phyloP scores from a whole-genome alignment of 345 rosid genomes.

The Rhizophora apiculata region DNA sequence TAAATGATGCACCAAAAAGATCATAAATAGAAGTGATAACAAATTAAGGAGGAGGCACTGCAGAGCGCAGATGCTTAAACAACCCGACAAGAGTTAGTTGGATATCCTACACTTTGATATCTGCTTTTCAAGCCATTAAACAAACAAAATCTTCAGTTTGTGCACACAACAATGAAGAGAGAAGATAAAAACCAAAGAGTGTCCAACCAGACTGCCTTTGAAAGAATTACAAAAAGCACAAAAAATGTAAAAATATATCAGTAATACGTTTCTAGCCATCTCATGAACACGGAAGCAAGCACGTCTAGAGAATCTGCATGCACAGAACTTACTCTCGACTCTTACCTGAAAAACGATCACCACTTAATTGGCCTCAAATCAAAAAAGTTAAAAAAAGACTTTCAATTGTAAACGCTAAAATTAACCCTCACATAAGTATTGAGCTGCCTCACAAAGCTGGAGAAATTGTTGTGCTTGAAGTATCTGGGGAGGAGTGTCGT shows the following conservation, averaged over 20 bases:
- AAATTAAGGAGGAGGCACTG: background rate
- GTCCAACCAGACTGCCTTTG: too few species aligned
- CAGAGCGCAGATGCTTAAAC: background rate
- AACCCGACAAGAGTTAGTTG: background rate
- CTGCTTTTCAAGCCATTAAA: constrained; percentile 13
- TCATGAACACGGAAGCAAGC: constrained; percentile 6
- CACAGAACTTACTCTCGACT: too few species aligned
- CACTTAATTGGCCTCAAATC: background rate
- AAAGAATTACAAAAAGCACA: background rate
- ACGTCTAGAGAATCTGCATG: constrained; percentile 6
- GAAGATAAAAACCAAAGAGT: too few species aligned
- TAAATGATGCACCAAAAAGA: constrained; percentile 6
- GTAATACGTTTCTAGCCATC: constrained; percentile 2
- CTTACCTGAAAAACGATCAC: too few species aligned
- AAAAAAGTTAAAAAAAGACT: background rate
- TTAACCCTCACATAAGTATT: constrained; percentile 29
- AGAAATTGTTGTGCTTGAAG: constrained; percentile 36
- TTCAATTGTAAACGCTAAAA: background rate
- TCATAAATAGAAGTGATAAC: background rate
- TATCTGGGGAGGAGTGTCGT: constrained; percentile 27
- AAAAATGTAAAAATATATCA: background rate
- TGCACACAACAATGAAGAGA: too few species aligned
- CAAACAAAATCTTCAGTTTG: constrained; percentile 9
- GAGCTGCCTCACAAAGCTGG: constrained; percentile 39
- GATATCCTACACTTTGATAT: background rate